Conservation (phyloP, 2,329 filamentous ascomycete genomes). For the Thermothelomyces thermophilus region DNA sequence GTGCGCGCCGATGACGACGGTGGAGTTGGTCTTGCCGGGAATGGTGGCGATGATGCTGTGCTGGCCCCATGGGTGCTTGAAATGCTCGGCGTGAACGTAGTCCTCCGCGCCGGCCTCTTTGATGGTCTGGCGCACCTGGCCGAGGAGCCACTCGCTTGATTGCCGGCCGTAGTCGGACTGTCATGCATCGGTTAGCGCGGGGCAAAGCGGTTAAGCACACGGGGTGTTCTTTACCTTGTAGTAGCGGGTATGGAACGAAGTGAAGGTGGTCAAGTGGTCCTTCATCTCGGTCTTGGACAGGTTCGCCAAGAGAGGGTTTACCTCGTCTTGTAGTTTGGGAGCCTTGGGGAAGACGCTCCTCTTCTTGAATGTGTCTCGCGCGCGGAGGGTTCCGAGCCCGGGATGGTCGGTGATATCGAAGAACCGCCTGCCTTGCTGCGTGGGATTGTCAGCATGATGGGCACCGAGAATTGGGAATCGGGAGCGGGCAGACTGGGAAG, state of each 20-base stretch:
- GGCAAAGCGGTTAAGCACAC: no score
- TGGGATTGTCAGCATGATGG: no score
- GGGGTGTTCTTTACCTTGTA: conserved; percentile 47
- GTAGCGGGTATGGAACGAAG: conserved; percentile 74
- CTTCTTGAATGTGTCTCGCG: conserved; percentile 32
- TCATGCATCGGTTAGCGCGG: neutral
- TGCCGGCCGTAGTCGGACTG: conserved; percentile 68
- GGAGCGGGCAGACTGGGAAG: neutral
- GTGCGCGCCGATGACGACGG: conserved; percentile 83
- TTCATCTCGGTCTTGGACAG: conserved; percentile 72
- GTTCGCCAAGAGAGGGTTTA: conserved; percentile 59
- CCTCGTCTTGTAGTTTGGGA: conserved; percentile 50
- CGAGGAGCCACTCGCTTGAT: conserved; percentile 81
- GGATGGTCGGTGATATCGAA: conserved; percentile 84
- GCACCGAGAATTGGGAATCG: no score
- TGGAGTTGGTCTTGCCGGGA: conserved; percentile 76
- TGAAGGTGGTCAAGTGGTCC: conserved; percentile 69
- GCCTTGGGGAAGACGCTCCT: conserved; percentile 44
- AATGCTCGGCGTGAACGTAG: conserved; percentile 62
- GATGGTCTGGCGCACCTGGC: conserved; percentile 66
- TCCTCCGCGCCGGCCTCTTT: conserved; percentile 62
- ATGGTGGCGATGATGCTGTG: conserved; percentile 87
- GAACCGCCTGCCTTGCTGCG: conserved; percentile 76
- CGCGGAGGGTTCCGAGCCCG: conserved; percentile 50
- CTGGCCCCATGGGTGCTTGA: conserved; percentile 81